Conservation (phyloP, 2,329 filamentous ascomycete species). For the Celoporthe dispersa region DNA sequence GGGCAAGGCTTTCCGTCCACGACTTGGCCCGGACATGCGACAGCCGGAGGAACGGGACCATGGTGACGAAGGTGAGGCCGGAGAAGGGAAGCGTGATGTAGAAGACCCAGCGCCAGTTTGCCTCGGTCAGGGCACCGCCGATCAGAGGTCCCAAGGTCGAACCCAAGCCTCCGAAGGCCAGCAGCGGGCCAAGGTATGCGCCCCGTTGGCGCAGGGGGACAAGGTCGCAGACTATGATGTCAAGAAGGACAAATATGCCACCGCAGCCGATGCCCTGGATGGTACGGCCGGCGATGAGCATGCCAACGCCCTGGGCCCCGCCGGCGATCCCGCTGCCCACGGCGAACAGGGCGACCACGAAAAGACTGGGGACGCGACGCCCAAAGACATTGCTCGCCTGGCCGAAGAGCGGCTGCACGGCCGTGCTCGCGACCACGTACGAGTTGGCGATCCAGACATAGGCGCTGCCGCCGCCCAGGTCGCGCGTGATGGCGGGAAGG, state of each 20-base stretch:
- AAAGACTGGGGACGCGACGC: slow-evolving; percentile 39
- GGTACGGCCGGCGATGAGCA: slow-evolving; percentile 41
- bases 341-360: slow-evolving; percentile 36
- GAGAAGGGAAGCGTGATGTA: slow-evolving; percentile 35
- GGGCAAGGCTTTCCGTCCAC: background rate
- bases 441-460: slow-evolving; percentile 35
- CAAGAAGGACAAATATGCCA: slow-evolving; percentile 40
- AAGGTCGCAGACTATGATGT: slow-evolving; percentile 45
- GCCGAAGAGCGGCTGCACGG: slow-evolving; percentile 42
- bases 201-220: slow-evolving; percentile 42
- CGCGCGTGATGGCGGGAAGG: slow-evolving; percentile 31
- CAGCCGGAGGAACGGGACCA: slow-evolving; percentile 37
- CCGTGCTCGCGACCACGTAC: slow-evolving; percentile 36
- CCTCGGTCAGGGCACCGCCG: slow-evolving; percentile 38
- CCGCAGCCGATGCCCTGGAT: slow-evolving; percentile 43
- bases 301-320: slow-evolving; percentile 36
- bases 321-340: slow-evolving; percentile 39
- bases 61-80: slow-evolving; percentile 32
- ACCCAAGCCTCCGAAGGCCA: slow-evolving; percentile 30
- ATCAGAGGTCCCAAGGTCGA: slow-evolving; percentile 40
- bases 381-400: slow-evolving; percentile 44
- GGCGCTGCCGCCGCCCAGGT: slow-evolving; percentile 23
- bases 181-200: slow-evolving; percentile 36
- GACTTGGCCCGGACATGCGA: slow-evolving; percentile 22
- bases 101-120: slow-evolving; percentile 40